Conservation (phyloP, 257 asterid genomes). For the Sherardia arvensis region DNA sequence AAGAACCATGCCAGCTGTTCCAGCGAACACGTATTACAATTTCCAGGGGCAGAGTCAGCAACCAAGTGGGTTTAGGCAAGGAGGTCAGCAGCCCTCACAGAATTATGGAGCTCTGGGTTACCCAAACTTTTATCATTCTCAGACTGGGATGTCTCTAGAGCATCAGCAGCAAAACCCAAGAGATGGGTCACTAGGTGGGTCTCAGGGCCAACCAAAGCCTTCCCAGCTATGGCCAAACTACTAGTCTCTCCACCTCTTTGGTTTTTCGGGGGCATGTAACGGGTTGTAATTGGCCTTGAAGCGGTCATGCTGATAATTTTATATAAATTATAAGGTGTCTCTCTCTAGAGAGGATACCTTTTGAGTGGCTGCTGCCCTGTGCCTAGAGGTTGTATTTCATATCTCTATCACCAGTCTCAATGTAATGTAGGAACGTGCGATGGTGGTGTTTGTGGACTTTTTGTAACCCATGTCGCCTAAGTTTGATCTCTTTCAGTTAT, state of each 20-base stretch:
- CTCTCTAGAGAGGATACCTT: slow-evolving; percentile 12
- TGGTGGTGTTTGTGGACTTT: slow-evolving; percentile 36
- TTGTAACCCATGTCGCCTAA: slow-evolving; percentile 4
- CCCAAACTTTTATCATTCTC: slow-evolving; percentile 74
- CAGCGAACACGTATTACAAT: slow-evolving; percentile 47
- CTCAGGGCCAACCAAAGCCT: slow-evolving; percentile 73
- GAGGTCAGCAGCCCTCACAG: slow-evolving; percentile 75
- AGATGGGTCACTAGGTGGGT: slow-evolving; percentile 50
- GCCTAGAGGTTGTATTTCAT: slow-evolving; percentile 40
- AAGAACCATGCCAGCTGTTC: slow-evolving; percentile 59
- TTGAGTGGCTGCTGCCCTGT: slow-evolving; percentile 35
- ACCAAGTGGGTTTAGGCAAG: slow-evolving; percentile 69
- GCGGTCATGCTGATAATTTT: slow-evolving; percentile 15
- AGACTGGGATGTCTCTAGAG: slow-evolving; percentile 47
- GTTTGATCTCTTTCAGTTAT: slow-evolving; percentile 7
- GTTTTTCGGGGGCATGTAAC: slow-evolving; percentile 44
- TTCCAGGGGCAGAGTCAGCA: slow-evolving; percentile 66
- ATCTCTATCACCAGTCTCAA: slow-evolving; percentile 29
- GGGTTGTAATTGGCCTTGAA: slow-evolving; percentile 42
- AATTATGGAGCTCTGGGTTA: slow-evolving; percentile 58
- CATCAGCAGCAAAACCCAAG: slow-evolving; percentile 51
- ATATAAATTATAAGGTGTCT: slow-evolving; percentile 12
- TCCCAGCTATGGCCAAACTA: slow-evolving; percentile 85
- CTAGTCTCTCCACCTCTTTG: slow-evolving; percentile 37
- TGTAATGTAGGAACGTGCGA: slow-evolving; percentile 43